A percentile compares a stretch with the other conserved stretches of the same genome.
Evolutionary conservation across 2,329 filamentous ascomycete genomes (phyloP).

Genomic region (Herpotrichia juniperi): DNA sequence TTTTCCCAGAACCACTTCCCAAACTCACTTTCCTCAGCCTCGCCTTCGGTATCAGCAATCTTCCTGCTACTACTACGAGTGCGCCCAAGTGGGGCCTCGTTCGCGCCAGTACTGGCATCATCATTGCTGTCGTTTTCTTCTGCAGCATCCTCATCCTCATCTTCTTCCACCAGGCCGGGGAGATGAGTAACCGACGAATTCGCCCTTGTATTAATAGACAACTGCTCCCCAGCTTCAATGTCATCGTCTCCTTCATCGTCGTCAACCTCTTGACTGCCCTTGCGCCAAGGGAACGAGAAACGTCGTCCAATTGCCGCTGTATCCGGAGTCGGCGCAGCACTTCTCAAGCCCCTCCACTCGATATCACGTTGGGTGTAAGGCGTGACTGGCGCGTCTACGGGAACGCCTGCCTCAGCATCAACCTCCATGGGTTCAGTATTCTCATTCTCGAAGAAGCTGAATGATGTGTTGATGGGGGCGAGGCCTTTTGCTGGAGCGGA

Average conservation of each 20-base stretch:
- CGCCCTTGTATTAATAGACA: conserved; percentile 38
- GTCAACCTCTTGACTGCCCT: conserved; percentile 50
- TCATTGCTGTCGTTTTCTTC: conserved; percentile 1
- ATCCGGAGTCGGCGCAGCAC: conserved; percentile 92
- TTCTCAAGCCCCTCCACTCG: conserved; percentile 75
- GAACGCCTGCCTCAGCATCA: conserved; percentile 49
- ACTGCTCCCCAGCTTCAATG: conserved; percentile 26
- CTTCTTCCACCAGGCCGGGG: conserved; percentile 34
- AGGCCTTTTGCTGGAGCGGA: conserved; percentile 46
- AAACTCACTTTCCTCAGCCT: conserved; percentile 61
- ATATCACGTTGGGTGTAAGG: conserved; percentile 83
- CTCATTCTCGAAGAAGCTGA: conserved; percentile 75
- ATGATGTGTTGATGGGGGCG: conserved; percentile 61
- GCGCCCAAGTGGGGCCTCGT: conserved; percentile 4
- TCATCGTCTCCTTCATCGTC: conserved; percentile 51
- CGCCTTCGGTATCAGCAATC: conserved; percentile 24
- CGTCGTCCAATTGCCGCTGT: conserved; percentile 76
- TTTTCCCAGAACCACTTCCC: conserved; percentile 66
- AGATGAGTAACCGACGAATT: conserved; percentile 26
- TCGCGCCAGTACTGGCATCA: conserved; percentile 2
- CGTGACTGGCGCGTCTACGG: conserved; percentile 67
- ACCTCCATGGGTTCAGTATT: conserved; percentile 47
- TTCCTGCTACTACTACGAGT: not conserved
- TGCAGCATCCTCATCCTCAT: conserved; percentile 27
- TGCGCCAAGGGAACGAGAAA: conserved; percentile 59